These are phyloP conservation scores for Tephrocybe rancida DNA, from an alignment of 768 basidiomycete species.

Conservation along the genomic window DNA sequence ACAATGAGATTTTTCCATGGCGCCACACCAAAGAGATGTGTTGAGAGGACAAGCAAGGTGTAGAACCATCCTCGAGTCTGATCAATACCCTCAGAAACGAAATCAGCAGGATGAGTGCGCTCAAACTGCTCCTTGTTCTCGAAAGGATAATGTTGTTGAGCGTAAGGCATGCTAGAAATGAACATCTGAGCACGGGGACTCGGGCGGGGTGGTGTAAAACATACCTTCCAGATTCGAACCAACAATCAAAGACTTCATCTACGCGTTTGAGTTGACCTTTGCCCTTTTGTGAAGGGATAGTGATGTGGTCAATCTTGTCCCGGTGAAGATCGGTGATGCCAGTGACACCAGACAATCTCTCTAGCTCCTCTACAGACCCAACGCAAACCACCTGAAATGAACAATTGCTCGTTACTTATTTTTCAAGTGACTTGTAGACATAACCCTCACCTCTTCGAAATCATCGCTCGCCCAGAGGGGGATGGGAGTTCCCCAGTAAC, in stretches of 20 bases:
- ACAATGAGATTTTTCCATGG: slow-evolving; percentile 99
- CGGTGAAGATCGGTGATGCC: slow-evolving; percentile 91
- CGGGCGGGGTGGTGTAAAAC: slow-evolving; percentile 19
- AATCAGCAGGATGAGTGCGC: slow-evolving; percentile 88
- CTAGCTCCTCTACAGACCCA: slow-evolving; percentile 87
- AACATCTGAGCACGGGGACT: not conserved
- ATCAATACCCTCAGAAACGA: slow-evolving; percentile 97
- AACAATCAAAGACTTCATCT: slow-evolving; percentile 99
- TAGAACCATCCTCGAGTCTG: slow-evolving; percentile 99
- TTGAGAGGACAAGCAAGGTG: slow-evolving; percentile 93
- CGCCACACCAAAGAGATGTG: slow-evolving; percentile 89
- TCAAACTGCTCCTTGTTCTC: slow-evolving; percentile 93
- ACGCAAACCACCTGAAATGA: slow-evolving; percentile 72
- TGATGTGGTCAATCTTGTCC: slow-evolving; percentile 94
- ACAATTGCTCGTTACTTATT: not conserved
- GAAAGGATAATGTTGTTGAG: slow-evolving; percentile 96
- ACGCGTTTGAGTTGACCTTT: slow-evolving; percentile 86
- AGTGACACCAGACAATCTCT: slow-evolving; percentile 78
- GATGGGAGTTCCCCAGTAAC: slow-evolving; percentile 98
- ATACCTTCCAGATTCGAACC: slow-evolving; percentile 99
- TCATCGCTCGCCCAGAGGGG: slow-evolving; percentile 97
- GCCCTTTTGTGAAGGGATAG: slow-evolving; percentile 89
- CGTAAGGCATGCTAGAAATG: slow-evolving; percentile 91
- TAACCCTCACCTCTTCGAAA: slow-evolving; percentile 69
- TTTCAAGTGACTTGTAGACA: not conserved